A percentile compares a stretch with the other conserved stretches of the same genome.
Evolutionary conservation across 2,329 filamentous ascomycete species (phyloP).

Genomic region (Talaromyces sp.): DNA sequence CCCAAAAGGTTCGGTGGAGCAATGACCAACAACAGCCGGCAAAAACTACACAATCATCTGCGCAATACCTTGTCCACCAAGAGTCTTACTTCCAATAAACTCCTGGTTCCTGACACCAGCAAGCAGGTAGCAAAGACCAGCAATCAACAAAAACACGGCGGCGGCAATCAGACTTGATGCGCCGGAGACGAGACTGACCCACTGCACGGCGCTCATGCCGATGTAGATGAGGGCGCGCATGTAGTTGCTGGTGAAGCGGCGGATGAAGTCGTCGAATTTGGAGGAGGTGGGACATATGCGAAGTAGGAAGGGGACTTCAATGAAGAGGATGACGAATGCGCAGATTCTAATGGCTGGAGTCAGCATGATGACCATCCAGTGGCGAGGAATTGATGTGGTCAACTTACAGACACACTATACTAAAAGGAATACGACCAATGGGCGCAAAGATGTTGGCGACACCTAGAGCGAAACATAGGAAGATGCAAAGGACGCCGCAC

Average conservation of each 20-base stretch:
- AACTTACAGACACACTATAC: conserved; percentile 57
- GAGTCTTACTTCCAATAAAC: conserved; percentile 74
- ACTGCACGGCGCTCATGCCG: conserved; percentile 79
- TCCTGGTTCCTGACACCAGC: conserved; percentile 48
- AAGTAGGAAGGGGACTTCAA: conserved; percentile 89
- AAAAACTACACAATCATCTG: conserved; percentile 98
- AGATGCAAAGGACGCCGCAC: conserved; percentile 59
- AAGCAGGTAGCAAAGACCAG: conserved; percentile 71
- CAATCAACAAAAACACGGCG: conserved; percentile 74
- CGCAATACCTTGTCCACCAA: conserved; percentile 88
- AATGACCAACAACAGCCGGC: no score
- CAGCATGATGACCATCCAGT: background rate
- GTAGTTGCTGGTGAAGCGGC: conserved; percentile 92
- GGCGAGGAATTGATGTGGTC: background rate
- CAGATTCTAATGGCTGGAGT: conserved; percentile 56
- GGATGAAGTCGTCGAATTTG: conserved; percentile 84
- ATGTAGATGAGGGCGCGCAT: conserved; percentile 88
- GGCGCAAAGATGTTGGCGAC: conserved; percentile 68
- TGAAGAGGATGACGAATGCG: conserved; percentile 73
- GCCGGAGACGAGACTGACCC: conserved; percentile 68
- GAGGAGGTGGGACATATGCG: conserved; percentile 95
- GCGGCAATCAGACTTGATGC: conserved; percentile 79
- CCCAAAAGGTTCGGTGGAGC: no score
- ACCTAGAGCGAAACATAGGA: conserved; percentile 66
- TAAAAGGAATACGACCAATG: conserved; percentile 59